Percentiles rank a stretch among this genome's conserved stretches.
These are phyloP conservation scores for Tieghemiomyces parasiticus DNA, from an alignment of 192 early-diverging fungal genomes.

Conservation along the genomic window DNA sequence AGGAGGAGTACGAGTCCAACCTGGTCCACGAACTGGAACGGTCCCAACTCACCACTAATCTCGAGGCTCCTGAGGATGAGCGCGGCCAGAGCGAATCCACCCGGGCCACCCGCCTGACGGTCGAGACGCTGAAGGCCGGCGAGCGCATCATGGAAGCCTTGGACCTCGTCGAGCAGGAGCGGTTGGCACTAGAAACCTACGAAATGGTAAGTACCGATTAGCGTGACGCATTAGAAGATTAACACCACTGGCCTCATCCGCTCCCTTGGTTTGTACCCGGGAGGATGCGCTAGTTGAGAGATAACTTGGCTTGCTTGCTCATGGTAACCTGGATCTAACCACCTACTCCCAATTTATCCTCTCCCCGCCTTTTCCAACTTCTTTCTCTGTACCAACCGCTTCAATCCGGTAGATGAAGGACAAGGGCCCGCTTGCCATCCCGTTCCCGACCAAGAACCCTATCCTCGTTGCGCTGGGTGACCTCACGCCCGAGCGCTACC, in stretches of 20 bases:
- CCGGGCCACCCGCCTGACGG: constrained; percentile 73
- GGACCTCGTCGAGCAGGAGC: constrained; percentile 76
- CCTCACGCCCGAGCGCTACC: constrained; percentile 58
- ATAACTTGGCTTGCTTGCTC: too few relatives aligned
- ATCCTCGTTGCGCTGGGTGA: constrained; percentile 46
- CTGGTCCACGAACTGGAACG: constrained; percentile 50
- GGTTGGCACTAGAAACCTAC: constrained; percentile 44
- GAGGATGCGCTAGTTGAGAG: too few relatives aligned
- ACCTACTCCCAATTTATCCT: too few relatives aligned
- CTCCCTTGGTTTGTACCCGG: too few relatives aligned
- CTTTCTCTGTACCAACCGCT: too few relatives aligned
- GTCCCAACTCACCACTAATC: constrained; percentile 18
- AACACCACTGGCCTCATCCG: too few relatives aligned
- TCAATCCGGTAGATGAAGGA: constrained; percentile 24
- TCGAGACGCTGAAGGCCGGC: constrained; percentile 91
- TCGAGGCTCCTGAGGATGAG: constrained; percentile 19
- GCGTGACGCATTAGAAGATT: too few relatives aligned
- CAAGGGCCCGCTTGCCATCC: constrained; percentile 19
- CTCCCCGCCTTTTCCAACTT: too few relatives aligned
- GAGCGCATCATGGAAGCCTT: constrained; percentile 89
- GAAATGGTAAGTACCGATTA: constrained; percentile 28
- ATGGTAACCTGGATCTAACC: too few relatives aligned
- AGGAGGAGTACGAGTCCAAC: constrained; percentile 74
- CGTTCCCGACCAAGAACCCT: constrained; percentile 39
- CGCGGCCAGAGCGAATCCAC: constrained; percentile 35